These are phyloP conservation scores for Fusarium zealandicum DNA, from an alignment of 2,329 filamentous ascomycete genomes.

Conservation along the genomic window DNA sequence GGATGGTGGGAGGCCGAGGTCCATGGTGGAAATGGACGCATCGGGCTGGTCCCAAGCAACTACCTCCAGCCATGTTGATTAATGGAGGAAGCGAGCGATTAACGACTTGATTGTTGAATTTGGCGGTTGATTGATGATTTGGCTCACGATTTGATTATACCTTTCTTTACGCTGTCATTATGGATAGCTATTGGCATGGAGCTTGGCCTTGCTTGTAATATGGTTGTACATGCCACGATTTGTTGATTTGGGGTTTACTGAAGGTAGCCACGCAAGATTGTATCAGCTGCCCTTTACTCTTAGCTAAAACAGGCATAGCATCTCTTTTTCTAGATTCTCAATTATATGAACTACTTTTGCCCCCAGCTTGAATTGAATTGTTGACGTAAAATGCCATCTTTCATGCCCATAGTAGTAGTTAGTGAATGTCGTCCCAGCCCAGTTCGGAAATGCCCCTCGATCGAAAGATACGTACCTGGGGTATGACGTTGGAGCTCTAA, in stretches of 20 bases:
- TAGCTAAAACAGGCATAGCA: conserved; percentile 9
- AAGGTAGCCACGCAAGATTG: conserved; percentile 25
- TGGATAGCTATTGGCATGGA: conserved; percentile 21
- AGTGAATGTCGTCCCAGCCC: no score
- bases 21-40: conserved; percentile 68
- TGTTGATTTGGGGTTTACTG: conserved; percentile 19
- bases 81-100: conserved; percentile 15
- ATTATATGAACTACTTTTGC: background rate
- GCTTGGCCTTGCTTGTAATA: conserved; percentile 18
- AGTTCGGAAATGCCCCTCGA: no score
- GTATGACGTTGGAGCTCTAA: conserved; percentile 35
- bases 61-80: conserved; percentile 64
- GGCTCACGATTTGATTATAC: conserved; percentile 20
- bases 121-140: conserved; percentile 10
- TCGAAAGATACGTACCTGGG: conserved; percentile 26
- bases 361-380: background rate
- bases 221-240: conserved; percentile 23
- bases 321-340: conserved; percentile 4
- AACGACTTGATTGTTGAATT: conserved; percentile 8
- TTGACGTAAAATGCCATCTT: background rate
- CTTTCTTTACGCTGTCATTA: conserved; percentile 26
- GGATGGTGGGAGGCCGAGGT: conserved; percentile 99
- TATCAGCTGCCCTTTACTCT: conserved; percentile 24
- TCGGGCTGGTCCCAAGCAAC: conserved; percentile 72
- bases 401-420: background rate